A percentile compares a stretch with the other conserved stretches of the same genome.
These are phyloP conservation scores for Brasenia schreberi DNA, from an alignment of 164 flowering plant genomes.

Conservation along the genomic window DNA sequence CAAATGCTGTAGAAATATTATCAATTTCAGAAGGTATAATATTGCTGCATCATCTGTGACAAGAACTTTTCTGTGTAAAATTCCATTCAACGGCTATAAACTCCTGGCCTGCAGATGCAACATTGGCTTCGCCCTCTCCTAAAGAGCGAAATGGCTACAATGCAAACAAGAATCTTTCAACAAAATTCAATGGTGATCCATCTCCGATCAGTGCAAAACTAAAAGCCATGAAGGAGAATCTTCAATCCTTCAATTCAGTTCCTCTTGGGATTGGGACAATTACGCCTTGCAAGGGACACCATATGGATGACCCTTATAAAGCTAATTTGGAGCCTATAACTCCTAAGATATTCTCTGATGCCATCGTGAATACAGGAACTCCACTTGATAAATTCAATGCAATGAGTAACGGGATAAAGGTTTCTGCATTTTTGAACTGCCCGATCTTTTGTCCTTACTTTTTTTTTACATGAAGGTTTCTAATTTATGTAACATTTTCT, in stretches of 20 bases:
- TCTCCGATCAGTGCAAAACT: slow-evolving; percentile 47
- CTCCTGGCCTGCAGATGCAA: background rate
- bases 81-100: background rate
- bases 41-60: background rate
- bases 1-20: background rate
- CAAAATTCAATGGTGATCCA: slow-evolving; percentile 9
- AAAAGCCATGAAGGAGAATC: slow-evolving; percentile 30
- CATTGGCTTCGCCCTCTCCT: background rate
- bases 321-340: slow-evolving; percentile 12
- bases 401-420: slow-evolving; percentile 44
- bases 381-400: slow-evolving; percentile 26
- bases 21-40: background rate
- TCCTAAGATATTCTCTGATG: slow-evolving; percentile 19
- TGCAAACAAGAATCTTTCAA: background rate
- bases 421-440: slow-evolving; percentile 1
- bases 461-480: background rate
- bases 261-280: slow-evolving; percentile 19
- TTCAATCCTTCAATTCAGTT: slow-evolving; percentile 24
- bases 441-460: background rate
- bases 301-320: background rate
- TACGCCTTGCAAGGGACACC: slow-evolving; percentile 8
- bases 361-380: slow-evolving; percentile 10
- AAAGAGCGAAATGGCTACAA: background rate
- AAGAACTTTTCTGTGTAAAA: too few relatives aligned
- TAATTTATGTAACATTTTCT: slow-evolving; percentile 1